Evolutionary conservation across 2,329 filamentous ascomycete genomes (phyloP).

Genomic region (Penicillium hordei): DNA sequence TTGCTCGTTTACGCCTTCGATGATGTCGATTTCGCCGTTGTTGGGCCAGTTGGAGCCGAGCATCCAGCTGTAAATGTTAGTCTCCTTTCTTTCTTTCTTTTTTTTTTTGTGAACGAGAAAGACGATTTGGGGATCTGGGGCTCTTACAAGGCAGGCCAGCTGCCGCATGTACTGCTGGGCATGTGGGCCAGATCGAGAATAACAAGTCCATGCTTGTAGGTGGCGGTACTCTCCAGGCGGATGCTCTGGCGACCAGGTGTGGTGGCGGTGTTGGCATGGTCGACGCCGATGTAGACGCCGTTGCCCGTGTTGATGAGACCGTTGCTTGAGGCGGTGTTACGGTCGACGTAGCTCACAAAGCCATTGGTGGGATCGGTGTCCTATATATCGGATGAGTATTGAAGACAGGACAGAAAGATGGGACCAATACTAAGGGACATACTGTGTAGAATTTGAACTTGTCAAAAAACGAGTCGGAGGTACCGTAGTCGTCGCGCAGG

Average conservation of each 20-base stretch:
- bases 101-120: neutral
- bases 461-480: constrained; percentile 49
- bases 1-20: constrained; percentile 72
- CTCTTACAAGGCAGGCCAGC: constrained; percentile 64
- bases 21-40: constrained; percentile 74
- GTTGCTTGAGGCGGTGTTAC: constrained; percentile 56
- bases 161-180: constrained; percentile 68
- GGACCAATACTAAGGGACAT: constrained; percentile 16
- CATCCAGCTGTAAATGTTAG: constrained; percentile 43
- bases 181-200: constrained; percentile 73
- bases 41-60: constrained; percentile 69
- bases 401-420: no score
- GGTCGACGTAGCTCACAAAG: constrained; percentile 68
- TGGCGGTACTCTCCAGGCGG: constrained; percentile 65
- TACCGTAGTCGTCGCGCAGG: constrained; percentile 51
- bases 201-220: constrained; percentile 66
- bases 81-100: neutral
- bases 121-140: constrained; percentile 36
- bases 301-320: constrained; percentile 60
- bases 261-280: constrained; percentile 58
- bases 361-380: constrained; percentile 68
- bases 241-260: constrained; percentile 66
- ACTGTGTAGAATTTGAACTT: constrained; percentile 55
- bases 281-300: constrained; percentile 67
- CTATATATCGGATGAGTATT: constrained; percentile 25